These are phyloP conservation scores for Parmelia sp. DNA, from an alignment of 495 filamentous ascomycete species.

Conservation along the genomic window DNA sequence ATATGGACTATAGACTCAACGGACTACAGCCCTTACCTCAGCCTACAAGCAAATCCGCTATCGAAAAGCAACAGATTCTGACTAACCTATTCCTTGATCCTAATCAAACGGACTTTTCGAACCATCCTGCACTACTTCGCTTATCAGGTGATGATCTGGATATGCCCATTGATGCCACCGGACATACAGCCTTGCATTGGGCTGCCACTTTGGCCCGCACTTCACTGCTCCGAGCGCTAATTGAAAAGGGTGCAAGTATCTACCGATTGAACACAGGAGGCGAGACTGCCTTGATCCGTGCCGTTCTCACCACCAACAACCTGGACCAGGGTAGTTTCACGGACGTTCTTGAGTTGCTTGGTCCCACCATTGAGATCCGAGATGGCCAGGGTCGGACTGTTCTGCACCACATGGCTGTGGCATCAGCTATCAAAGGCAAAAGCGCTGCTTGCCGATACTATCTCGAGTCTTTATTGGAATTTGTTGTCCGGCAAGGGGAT, in stretches of 20 bases:
- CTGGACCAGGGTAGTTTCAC: conserved; percentile 75
- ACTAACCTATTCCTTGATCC: conserved; percentile 84
- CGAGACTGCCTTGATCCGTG: conserved; percentile 85
- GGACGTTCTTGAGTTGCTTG: conserved; percentile 78
- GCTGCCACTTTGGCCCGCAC: conserved; percentile 90
- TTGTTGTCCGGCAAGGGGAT: conserved; percentile 79
- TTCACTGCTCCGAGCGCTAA: conserved; percentile 68
- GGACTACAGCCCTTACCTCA: conserved; percentile 65
- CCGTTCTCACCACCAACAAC: conserved; percentile 83
- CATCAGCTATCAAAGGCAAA: conserved; percentile 85
- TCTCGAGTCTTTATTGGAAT: conserved; percentile 85
- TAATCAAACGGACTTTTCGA: conserved; percentile 53
- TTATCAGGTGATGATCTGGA: conserved; percentile 81
- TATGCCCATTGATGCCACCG: conserved; percentile 76
- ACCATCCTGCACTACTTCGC: conserved; percentile 58
- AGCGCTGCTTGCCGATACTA: conserved; percentile 84
- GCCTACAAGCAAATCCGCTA: conserved; percentile 57
- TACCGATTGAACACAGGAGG: conserved; percentile 79
- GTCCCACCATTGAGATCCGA: conserved; percentile 81
- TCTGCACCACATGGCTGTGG: conserved; percentile 90
- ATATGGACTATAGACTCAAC: conserved; percentile 48
- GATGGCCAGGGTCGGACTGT: conserved; percentile 87
- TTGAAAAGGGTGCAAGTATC: conserved; percentile 77
- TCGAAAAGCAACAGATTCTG: conserved; percentile 69
- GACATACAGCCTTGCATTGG: conserved; percentile 91